Evolutionary conservation across 805 yeast species (phyloP), one percentile per base, ranked within the genome.

Genomic region (Candida peoriensis): DNA sequence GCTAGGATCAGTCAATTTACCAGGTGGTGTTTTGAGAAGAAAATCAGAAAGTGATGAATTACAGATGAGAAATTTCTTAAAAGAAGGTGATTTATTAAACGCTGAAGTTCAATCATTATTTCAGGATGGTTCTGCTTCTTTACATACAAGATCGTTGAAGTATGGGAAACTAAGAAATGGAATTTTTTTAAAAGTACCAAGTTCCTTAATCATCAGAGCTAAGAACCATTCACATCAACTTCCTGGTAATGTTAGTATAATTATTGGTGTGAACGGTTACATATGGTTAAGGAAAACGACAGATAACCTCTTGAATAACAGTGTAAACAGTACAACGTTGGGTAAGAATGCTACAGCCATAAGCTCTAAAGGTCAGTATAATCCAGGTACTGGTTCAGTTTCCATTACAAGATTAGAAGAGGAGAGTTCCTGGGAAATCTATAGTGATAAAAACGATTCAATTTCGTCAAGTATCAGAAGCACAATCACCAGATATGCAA

Each of bases 81-180:
- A 93, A 55, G 99, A 94, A 54, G 98, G 98, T 12, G 98, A 93
- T 58, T 67, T 94, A 42, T 67, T 93, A 40, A 93, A 93, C 55
- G 96, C 97, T 28, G 99, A 93, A 60, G 96, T 93, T 13, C 98
- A 94, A 63, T 78, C 85, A 12, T 66, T 89, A 26, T 90, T 75
- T 58, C 78, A 76, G 46, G 96, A 88, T 57, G 98, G 98, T 15
- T 75, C 87, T 43, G 97, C 96, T 0, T 81, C 96, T 1, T 64
- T 93, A 41, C 99, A 93, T 58, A 93, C 98, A 2, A 76, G 99
- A 58, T 90, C 97, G 1, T 67, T 94, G 43, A 86, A 89, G 55
- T 93, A 93, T 56, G 99, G 99, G 12, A 93, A 93, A 58, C 68
- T 93, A 42, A 76, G 97, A 58, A 88, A 93, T 56, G 99, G 99